phyloP scores from a whole-genome alignment of 139 green algal species.

The Choricystis sp. region DNA sequence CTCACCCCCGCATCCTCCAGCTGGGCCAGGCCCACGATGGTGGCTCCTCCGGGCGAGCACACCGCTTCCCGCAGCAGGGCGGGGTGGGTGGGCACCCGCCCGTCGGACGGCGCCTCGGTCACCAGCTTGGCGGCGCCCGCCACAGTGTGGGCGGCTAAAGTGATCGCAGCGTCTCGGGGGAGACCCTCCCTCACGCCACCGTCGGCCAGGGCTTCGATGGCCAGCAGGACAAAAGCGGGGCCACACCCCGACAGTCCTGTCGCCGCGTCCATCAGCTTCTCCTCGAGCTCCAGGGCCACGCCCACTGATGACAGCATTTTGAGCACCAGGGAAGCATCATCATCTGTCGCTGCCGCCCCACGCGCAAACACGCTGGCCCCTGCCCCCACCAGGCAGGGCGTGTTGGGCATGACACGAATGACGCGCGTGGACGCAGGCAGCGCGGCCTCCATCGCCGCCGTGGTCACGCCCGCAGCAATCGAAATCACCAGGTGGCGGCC shows the following conservation, averaged over 20 bases:
- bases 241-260: constrained; percentile 78
- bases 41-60: constrained; percentile 3
- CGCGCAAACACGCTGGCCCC: constrained; percentile 19
- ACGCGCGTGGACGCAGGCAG: constrained; percentile 10
- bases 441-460: constrained; percentile 23
- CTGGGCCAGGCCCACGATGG: not conserved
- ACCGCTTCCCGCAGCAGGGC: not conserved
- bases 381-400: constrained; percentile 70
- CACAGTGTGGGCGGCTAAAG: constrained; percentile 58
- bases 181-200: constrained; percentile 54
- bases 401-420: constrained; percentile 79
- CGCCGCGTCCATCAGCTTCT: constrained; percentile 75
- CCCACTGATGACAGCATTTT: constrained; percentile 28
- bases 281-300: constrained; percentile 30
- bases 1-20: not conserved
- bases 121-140: constrained; percentile 39
- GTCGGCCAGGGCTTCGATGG: constrained; percentile 58
- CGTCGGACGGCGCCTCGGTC: not conserved
- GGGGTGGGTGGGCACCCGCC: not conserved
- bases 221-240: constrained; percentile 84
- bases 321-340: constrained; percentile 41
- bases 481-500: constrained; percentile 50
- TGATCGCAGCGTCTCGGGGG: constrained; percentile 44
- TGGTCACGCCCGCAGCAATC: constrained; percentile 80
- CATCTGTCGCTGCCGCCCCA: constrained; percentile 15